Base-by-base conservation (phyloP, 2,329 filamentous ascomycete genomes). In the Gyromitra esculenta region DNA sequence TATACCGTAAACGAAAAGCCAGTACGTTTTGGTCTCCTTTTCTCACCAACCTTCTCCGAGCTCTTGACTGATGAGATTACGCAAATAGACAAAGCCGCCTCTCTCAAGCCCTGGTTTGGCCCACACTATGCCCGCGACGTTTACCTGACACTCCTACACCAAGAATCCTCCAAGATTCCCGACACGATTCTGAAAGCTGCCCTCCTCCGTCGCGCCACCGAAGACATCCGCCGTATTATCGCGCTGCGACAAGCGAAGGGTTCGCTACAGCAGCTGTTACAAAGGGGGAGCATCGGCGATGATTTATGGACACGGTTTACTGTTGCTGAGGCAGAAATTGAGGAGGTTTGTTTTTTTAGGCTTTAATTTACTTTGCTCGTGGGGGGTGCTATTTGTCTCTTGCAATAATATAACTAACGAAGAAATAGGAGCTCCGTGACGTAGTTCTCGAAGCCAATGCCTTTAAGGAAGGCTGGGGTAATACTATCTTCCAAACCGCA, bases 371-470 rank as follows among this genome's bases (percentile, higher is more conserved):
- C 41, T 41, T 9, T 25, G 15, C 21, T 15, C 15, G 15, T 15
- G 48, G n/a, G 13, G 13, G 4, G 35, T 31, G 35, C n/a, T 21
- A 15, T 31, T 31, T 31, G 25, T 57, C 25, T 48, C 18, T 11
- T 8, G 25, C 5, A 39, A 7, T 8, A 18, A 13, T 35, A 9
- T 5, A 15, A 7, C 21, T 37, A 31, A 35, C 18, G 31, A 11
- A 37, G 73, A 8, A 37, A 50, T 35, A 80, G 79, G 96, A 99
- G 85, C 87, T 99, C 77, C 89, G 93, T 81, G 96, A 99, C 84
- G 95, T 98, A 31, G 94, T 98, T 43, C 89, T 90, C 81, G 95
- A 98, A 90, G 96, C 96, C 81, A 98, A 98, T 83, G 94, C 92
- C 21, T 91, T 97, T 79, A 88, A 89, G 0, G 91, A 92, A 63